These are phyloP conservation scores for Cutaneotrichosporon dermatis DNA, from an alignment of 1,284 basidiomycete genomes.

Conservation along the genomic window DNA sequence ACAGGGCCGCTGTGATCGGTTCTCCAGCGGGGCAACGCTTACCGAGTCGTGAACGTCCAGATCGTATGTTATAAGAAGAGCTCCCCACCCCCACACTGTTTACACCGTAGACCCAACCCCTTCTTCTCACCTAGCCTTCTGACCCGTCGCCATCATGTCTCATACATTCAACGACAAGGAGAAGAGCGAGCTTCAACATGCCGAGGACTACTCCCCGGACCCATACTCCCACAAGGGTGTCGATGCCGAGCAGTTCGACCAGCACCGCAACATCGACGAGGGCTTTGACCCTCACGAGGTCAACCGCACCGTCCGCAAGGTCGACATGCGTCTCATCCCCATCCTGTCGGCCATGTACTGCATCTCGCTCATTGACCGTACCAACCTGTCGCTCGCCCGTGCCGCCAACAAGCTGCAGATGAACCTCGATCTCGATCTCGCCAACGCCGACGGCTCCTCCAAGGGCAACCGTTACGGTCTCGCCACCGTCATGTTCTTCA, in stretches of 20 bases:
- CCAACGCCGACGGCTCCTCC: slow-evolving; percentile 19
- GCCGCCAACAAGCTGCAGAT: slow-evolving; percentile 23
- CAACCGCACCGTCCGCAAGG: slow-evolving; percentile 11
- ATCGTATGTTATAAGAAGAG: no score
- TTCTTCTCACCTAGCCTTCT: not conserved
- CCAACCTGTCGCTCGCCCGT: slow-evolving; percentile 27
- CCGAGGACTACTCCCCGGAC: not conserved
- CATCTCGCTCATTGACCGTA: slow-evolving; percentile 20
- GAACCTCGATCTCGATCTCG: slow-evolving; percentile 28
- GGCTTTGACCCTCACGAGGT: slow-evolving; percentile 7
- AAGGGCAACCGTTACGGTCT: slow-evolving; percentile 44
- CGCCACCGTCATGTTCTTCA: slow-evolving; percentile 43
- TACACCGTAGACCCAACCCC: no score
- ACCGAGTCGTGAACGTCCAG: no score
- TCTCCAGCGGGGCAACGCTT: no score
- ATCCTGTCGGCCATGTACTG: slow-evolving; percentile 16
- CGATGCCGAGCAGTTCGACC: not conserved
- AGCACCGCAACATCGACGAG: slow-evolving; percentile 15
- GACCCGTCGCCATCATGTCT: not conserved
- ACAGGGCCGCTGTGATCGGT: no score
- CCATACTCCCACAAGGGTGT: not conserved
- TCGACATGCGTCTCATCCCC: slow-evolving; percentile 20
- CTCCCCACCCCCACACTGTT: no score
- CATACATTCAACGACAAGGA: not conserved
- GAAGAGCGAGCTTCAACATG: not conserved